Conservation (phyloP, 106 monocot genomes). For the Acanthochlamys bracteata region DNA sequence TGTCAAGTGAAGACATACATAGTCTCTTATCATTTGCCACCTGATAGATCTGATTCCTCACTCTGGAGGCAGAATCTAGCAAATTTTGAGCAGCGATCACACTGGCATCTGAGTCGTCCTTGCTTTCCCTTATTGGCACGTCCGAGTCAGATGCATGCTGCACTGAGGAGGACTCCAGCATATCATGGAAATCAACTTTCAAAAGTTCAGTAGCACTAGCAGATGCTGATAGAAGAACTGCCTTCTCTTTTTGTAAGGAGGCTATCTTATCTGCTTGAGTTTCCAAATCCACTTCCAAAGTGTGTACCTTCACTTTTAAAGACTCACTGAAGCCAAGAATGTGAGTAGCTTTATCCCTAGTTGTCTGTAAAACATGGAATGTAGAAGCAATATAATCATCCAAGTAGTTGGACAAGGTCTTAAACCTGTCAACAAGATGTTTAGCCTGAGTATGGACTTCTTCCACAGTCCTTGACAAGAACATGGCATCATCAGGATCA, state of each 20-base stretch:
- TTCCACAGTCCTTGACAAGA: conserved; percentile 36
- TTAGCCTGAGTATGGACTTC: conserved; percentile 25
- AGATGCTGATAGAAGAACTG: conserved; percentile 37
- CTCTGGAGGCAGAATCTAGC: conserved; percentile 25
- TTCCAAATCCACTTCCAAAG: conserved; percentile 41
- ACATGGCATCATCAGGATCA: conserved; percentile 19
- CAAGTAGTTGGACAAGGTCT: conserved; percentile 37
- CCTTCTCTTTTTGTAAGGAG: conserved; percentile 33
- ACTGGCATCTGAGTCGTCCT: conserved; percentile 7
- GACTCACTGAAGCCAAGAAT: conserved; percentile 45
- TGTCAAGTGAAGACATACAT: conserved; percentile 20
- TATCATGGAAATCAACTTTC: conserved; percentile 25
- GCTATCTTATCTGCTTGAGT: conserved; percentile 39
- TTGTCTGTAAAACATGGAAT: conserved; percentile 36
- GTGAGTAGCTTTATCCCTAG: conserved; percentile 33
- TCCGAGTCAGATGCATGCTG: background rate
- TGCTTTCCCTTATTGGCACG: background rate
- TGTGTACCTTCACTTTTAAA: conserved; percentile 29
- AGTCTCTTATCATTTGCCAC: conserved; percentile 25
- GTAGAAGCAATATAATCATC: conserved; percentile 40
- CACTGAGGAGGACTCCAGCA: conserved; percentile 14
- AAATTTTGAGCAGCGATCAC: conserved; percentile 33
- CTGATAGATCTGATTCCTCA: conserved; percentile 25
- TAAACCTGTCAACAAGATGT: conserved; percentile 27
- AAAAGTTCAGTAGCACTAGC: conserved; percentile 30